Percentiles rank a stretch among this genome's conserved stretches.
Evolutionary conservation across 305 asterid genomes (phyloP).

Genomic region (Plantago coronopus): DNA sequence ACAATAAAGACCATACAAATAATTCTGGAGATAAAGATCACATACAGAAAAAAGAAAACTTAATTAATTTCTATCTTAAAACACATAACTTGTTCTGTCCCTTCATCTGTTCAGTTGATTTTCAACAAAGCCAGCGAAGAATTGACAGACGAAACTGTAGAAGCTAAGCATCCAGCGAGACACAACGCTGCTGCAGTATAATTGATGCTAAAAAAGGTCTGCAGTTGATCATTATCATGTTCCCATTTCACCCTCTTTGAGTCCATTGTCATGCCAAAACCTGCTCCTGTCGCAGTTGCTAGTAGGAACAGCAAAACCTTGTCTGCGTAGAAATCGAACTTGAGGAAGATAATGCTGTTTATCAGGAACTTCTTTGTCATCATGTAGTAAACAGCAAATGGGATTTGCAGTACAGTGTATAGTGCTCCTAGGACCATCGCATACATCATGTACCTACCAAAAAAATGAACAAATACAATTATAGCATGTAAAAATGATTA

Average conservation of each 20-base stretch:
- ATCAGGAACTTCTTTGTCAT: slow-evolving; percentile 28
- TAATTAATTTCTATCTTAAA: no score
- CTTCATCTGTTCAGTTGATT: not conserved
- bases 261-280: slow-evolving; percentile 35
- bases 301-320: slow-evolving; percentile 27
- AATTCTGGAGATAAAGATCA: no score
- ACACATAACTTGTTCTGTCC: no score
- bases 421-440: slow-evolving; percentile 23
- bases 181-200: slow-evolving; percentile 28
- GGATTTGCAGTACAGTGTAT: slow-evolving; percentile 35
- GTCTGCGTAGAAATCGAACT: slow-evolving; percentile 38
- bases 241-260: slow-evolving; percentile 6
- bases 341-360: slow-evolving; percentile 17
- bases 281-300: slow-evolving; percentile 35
- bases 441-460: slow-evolving; percentile 31
- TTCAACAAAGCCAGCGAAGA: slow-evolving; percentile 25
- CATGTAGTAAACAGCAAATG: slow-evolving; percentile 33
- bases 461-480: no score
- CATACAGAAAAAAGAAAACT: no score
- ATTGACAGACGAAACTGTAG: slow-evolving; percentile 29
- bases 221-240: not conserved
- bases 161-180: slow-evolving; percentile 26
- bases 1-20: no score
- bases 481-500: no score
- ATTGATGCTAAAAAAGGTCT: slow-evolving; percentile 18